A percentile compares a stretch with the other conserved stretches of the same genome.
phyloP scores from a whole-genome alignment of 2,329 filamentous ascomycete species.

The Fusarium foetens region DNA sequence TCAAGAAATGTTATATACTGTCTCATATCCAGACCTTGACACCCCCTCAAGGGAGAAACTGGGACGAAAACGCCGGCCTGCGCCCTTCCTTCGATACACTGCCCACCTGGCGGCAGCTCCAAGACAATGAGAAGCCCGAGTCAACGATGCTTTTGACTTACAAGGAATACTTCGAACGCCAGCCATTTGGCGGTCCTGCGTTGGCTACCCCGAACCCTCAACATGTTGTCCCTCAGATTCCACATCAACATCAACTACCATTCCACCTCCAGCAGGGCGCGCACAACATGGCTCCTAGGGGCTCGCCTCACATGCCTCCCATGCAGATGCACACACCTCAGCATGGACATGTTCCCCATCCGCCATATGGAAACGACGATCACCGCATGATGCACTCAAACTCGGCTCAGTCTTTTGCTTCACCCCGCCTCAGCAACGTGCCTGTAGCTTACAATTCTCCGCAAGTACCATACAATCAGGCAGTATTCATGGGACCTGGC shows the following conservation, averaged over 20 bases:
- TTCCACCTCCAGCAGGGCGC: conserved; percentile 82
- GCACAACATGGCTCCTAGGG: conserved; percentile 73
- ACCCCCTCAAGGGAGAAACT: conserved; percentile 67
- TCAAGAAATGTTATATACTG: conserved; percentile 72
- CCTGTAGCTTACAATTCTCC: conserved; percentile 77
- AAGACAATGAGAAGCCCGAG: conserved; percentile 76
- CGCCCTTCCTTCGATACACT: conserved; percentile 84
- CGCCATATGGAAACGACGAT: conserved; percentile 79
- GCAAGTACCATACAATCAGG: conserved; percentile 77
- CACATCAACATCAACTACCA: conserved; percentile 86
- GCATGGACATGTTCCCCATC: conserved; percentile 72
- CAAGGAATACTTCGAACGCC: conserved; percentile 80
- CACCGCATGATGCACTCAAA: conserved; percentile 90
- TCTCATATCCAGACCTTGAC: conserved; percentile 64
- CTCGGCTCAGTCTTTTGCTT: conserved; percentile 85
- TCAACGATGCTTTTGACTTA: conserved; percentile 75
- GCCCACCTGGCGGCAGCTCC: conserved; percentile 82
- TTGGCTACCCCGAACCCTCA: conserved; percentile 75
- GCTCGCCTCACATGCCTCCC: conserved; percentile 79
- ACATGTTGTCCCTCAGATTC: conserved; percentile 76
- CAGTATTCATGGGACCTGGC: conserved; percentile 75
- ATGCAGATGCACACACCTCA: conserved; percentile 81
- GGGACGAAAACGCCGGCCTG: conserved; percentile 82
- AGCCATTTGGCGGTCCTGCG: conserved; percentile 65
- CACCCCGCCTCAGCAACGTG: conserved; percentile 78